Base-by-base conservation (phyloP, 306 rosid species). In the Corylus heterophylla region DNA sequence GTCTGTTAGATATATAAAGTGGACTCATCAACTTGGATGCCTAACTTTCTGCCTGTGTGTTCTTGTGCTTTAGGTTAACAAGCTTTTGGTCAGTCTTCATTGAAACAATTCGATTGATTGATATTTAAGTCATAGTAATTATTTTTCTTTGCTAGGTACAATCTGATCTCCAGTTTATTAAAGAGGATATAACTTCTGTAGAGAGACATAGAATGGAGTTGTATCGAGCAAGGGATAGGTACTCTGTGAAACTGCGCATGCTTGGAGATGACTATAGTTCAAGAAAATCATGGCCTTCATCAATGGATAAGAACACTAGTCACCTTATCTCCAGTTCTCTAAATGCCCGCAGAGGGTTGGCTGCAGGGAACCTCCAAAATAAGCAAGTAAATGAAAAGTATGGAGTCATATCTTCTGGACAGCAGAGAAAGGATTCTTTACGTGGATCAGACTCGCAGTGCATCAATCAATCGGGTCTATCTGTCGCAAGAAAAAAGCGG, bases 121-220 rank as follows among this genome's bases (percentile, higher is more conserved):
- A 71, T 77, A 58, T 69, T 79, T 63, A 69, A 47, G 74, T 78
- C 61, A 20, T 63, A 35, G 63, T 71, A 58, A 31, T 76, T 51
- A 17, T 20, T 77, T 83, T 80, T 73, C 76, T 47, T 76, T 69
- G 87, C 25, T 75, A 95, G 99, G 93, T 91, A 78, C 98, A 95
- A 90, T 83, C 84, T 71, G 97, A 95, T 88, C 99, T 93, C 77
- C 98, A 89, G 79, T 95, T 90, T 84, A 85, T 95, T 47, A 95
- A 95, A 84, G 98, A 91, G 81, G 99, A 93, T 86, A 79, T 95
- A 87, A 80, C 79, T 84, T 75, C 94, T 22, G 98, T 91, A 59
- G 99, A 95, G 87, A 91, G 92, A 80, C 98, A 92, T 82, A 88
- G 97, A 87, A 89, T 93, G 88, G 97, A 89, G 14, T 76, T 95